Evolutionary conservation across 2,329 filamentous ascomycete genomes (phyloP), one percentile per base, ranked within the genome.

Genomic region (Talaromyces verruculosus): DNA sequence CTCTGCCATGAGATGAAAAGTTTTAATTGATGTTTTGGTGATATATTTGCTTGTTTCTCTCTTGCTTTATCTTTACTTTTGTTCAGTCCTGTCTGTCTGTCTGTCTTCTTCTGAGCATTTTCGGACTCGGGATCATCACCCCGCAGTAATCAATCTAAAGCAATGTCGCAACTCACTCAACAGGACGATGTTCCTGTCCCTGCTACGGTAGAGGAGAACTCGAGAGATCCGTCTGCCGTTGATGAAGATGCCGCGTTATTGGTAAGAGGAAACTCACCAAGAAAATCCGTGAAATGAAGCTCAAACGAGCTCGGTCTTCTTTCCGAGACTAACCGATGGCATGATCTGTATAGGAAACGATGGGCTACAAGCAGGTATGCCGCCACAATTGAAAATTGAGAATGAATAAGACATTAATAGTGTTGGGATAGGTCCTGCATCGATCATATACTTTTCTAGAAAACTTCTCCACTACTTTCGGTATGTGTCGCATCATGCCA

Each of bases 391-490:
- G 25, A 15, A n/a, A 41, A 43, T 13, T 41, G 35, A 39, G n/a
- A 22, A 55, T 19, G 51, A 35, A 19, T 13, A 4, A 10, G 6
- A 22, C 22, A 65, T 65, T 17, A 37, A 17, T 39, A 19, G 66
- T 33, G 37, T 66, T 45, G 59, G n/a, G 53, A 30, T 66, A 86
- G 84, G 83, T 85, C 61, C 77, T 87, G 45, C 84, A 86, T 73
- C 79, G 85, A 67, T 85, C 83, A 43, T 87, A 86, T 71, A 83
- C 83, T 37, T 76, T 85, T 17, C 81, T 87, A 63, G 85, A 87
- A 71, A 87, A 85, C 73, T 87, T 87, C 70, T 81, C 85, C 2
- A 86, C 85, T 1, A 85, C 84, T 13, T 87, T 87, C 69, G 84
- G 84, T 87, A 73, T 39, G 77, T 55, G 28, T 30, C 59, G 33